phyloP scores from a whole-genome alignment of 768 basidiomycete species.

The Tubosaeta sp. region DNA sequence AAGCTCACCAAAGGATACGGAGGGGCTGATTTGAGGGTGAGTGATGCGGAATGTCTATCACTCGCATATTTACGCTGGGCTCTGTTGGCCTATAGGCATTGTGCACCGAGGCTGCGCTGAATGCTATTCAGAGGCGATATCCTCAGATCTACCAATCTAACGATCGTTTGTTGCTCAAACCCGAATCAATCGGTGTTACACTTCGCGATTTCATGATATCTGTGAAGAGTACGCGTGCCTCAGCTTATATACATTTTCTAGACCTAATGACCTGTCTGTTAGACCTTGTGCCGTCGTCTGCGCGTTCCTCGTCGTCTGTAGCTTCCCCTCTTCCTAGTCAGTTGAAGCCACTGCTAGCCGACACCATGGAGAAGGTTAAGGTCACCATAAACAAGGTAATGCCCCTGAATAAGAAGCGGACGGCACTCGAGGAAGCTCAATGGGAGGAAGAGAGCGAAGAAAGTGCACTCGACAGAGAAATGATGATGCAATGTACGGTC shows the following conservation, averaged over 20 bases:
- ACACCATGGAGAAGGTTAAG: constrained; percentile 69
- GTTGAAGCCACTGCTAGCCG: constrained; percentile 70
- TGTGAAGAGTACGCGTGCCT: constrained; percentile 71
- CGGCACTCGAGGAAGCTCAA: constrained; percentile 91
- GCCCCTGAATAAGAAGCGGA: constrained; percentile 76
- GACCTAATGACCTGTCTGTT: constrained; percentile 6
- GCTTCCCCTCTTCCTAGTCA: constrained; percentile 84
- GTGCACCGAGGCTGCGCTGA: constrained; percentile 94
- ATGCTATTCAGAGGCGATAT: constrained; percentile 93
- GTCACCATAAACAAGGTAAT: constrained; percentile 66
- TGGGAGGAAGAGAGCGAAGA: constrained; percentile 80
- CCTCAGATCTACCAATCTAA: constrained; percentile 95
- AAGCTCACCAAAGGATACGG: constrained; percentile 96
- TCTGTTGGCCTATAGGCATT: constrained; percentile 54
- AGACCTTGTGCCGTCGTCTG: constrained; percentile 95
- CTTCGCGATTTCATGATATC: constrained; percentile 97
- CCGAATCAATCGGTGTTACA: constrained; percentile 79
- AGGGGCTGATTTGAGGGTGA: constrained; percentile 90
- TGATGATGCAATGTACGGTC: constrained; percentile 76
- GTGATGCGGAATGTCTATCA: constrained; percentile 21
- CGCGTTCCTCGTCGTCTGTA: constrained; percentile 81
- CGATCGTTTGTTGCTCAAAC: constrained; percentile 79
- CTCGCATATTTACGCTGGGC: constrained; percentile 3
- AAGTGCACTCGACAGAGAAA: constrained; percentile 85
- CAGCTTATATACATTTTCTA: not conserved